Evolutionary conservation across 257 asterid genomes (phyloP).

Genomic region (Cruciata laevipes): DNA sequence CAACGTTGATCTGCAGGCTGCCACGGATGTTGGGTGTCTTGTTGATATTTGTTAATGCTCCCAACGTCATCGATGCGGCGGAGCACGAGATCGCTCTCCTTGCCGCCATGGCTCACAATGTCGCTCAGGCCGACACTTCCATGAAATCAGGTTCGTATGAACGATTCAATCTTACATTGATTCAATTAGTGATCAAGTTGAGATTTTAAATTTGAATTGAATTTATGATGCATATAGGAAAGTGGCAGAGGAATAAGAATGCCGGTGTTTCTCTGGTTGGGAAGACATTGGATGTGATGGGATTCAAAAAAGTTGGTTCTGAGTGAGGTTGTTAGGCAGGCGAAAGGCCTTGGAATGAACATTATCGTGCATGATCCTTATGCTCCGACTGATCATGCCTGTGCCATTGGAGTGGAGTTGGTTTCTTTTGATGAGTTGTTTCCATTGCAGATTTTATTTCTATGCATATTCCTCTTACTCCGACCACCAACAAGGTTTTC

Average conservation of each 20-base stretch:
- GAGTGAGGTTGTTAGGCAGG: conserved; percentile 70
- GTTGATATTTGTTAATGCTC: conserved; percentile 95
- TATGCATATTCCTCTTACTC: conserved; percentile 97
- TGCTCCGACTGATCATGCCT: conserved; percentile 96
- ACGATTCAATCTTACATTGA: not conserved
- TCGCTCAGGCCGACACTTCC: conserved; percentile 94
- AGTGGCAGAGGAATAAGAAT: conserved; percentile 66
- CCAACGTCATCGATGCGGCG: conserved; percentile 89
- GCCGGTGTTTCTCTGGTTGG: conserved; percentile 89
- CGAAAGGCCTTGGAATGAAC: conserved; percentile 93
- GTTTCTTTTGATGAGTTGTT: conserved; percentile 84
- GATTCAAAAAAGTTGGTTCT: conserved; percentile 88
- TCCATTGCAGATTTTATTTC: conserved; percentile 77
- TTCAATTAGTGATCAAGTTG: not conserved
- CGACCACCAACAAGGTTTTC: conserved; percentile 64
- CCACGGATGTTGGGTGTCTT: conserved; percentile 81
- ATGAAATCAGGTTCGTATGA: conserved; percentile 61
- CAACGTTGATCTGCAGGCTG: conserved; percentile 94
- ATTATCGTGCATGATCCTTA: conserved; percentile 94
- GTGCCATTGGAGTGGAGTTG: conserved; percentile 82
- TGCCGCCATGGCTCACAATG: conserved; percentile 77
- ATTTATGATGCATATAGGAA: conserved; percentile 32
- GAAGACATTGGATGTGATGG: conserved; percentile 89
- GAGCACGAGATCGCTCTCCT: conserved; percentile 87
- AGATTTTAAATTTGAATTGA: not conserved